These are phyloP conservation scores for Chrysanthemum makinoi DNA, from an alignment of 129 eudicot species.

Conservation along the genomic window DNA sequence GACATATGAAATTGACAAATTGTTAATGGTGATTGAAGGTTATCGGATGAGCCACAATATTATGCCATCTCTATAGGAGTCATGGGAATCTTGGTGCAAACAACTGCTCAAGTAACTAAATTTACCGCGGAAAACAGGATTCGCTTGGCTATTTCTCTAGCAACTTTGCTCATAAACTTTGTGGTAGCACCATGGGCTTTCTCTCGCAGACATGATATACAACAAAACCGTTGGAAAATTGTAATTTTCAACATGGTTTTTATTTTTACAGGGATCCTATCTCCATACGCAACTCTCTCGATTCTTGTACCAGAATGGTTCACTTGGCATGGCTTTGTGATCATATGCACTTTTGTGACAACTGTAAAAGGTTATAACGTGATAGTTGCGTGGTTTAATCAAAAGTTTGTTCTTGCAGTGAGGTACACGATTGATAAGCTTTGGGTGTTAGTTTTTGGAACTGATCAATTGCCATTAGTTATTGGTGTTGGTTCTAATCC, in stretches of 20 bases:
- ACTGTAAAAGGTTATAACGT: neutral
- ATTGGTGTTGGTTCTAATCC: too few species aligned
- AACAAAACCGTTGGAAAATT: neutral
- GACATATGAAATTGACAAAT: too few species aligned
- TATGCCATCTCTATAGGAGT: neutral
- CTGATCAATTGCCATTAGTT: too few species aligned
- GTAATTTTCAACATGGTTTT: neutral
- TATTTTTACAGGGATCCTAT: neutral
- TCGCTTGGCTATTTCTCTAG: neutral
- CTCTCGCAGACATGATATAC: neutral
- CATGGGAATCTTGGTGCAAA: slow-evolving; percentile 6
- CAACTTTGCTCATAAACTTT: neutral
- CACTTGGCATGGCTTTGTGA: slow-evolving; percentile 1
- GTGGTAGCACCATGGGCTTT: neutral
- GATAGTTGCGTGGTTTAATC: neutral
- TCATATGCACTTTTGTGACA: neutral
- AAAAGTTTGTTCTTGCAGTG: neutral
- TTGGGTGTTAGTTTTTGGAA: neutral
- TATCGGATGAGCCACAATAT: neutral
- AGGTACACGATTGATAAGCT: neutral
- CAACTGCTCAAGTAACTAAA: slow-evolving; percentile 1
- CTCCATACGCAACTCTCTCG: slow-evolving; percentile 6
- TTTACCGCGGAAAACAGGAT: neutral
- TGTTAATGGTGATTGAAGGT: too few species aligned
- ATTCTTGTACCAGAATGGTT: slow-evolving; percentile 20